Percentiles rank a stretch among this genome's conserved stretches.
Conservation (phyloP, 192 early-diverging fungal species). For the Coemansia javaensis region DNA sequence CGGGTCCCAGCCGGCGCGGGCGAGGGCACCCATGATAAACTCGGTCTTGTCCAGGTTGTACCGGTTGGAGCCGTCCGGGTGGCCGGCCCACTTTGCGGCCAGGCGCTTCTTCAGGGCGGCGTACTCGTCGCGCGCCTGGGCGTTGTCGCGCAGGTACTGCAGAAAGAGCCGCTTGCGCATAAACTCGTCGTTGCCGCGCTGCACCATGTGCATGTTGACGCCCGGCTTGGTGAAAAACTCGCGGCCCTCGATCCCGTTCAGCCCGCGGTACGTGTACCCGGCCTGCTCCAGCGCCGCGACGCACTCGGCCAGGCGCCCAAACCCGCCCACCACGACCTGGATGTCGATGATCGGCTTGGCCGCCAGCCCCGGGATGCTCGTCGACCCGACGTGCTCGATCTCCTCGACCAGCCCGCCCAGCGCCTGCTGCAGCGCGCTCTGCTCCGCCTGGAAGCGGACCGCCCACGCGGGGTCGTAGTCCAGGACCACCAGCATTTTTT, state of each 20-base stretch:
- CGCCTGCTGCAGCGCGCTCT: background rate
- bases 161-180: constrained; percentile 9
- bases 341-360: constrained; percentile 34
- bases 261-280: constrained; percentile 7
- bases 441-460: background rate
- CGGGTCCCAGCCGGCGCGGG: constrained; percentile 5
- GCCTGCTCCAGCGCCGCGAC: background rate
- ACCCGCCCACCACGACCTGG: constrained; percentile 3
- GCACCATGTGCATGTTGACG: constrained; percentile 10
- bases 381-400: constrained; percentile 19
- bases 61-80: background rate
- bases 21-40: constrained; percentile 14
- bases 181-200: constrained; percentile 4
- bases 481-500: no score
- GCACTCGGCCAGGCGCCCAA: background rate
- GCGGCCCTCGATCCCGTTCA: constrained; percentile 3
- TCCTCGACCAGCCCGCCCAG: background rate
- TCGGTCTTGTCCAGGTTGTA: constrained; percentile 14
- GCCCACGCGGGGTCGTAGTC: constrained; percentile 13
- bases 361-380: constrained; percentile 23
- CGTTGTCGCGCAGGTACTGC: constrained; percentile 1
- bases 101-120: constrained; percentile 6
- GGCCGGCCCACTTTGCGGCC: constrained; percentile 9
- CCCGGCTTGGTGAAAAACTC: constrained; percentile 12
- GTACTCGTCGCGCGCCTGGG: constrained; percentile 7